Conservation (phyloP, 805 yeast species). For the Sugiyamaella qingdaonensis region DNA sequence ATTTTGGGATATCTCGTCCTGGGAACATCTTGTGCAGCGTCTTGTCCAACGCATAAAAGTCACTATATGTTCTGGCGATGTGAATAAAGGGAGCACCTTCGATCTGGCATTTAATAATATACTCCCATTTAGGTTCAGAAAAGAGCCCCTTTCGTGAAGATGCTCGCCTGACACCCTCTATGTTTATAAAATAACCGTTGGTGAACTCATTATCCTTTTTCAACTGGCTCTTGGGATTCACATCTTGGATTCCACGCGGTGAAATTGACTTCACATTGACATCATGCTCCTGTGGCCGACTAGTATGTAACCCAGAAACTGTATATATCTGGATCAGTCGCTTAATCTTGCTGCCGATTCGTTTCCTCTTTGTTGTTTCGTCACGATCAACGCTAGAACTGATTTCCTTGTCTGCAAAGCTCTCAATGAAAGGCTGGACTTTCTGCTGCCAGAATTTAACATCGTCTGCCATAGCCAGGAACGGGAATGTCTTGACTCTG, state of each 20-base stretch:
- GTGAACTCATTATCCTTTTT: conserved; percentile 30
- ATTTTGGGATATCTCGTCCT: conserved; percentile 55
- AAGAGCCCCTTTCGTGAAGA: conserved; percentile 31
- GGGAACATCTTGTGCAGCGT: conserved; percentile 55
- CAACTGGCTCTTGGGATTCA: conserved; percentile 14
- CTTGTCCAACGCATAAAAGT: conserved; percentile 57
- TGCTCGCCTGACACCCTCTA: conserved; percentile 55
- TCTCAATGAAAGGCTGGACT: conserved; percentile 77
- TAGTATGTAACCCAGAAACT: conserved; percentile 68
- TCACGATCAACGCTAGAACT: conserved; percentile 72
- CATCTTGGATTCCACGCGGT: conserved; percentile 20
- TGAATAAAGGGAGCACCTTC: conserved; percentile 37
- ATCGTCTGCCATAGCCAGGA: conserved; percentile 48
- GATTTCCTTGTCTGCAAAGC: conserved; percentile 66
- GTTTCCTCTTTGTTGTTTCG: conserved; percentile 60
- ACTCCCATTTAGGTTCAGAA: conserved; percentile 30
- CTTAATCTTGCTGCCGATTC: conserved; percentile 56
- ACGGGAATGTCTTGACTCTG: conserved; percentile 70
- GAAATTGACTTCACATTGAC: conserved; percentile 22
- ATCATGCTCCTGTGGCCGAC: conserved; percentile 29
- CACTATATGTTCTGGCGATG: conserved; percentile 60
- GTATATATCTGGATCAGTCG: conserved; percentile 62
- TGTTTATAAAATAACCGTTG: conserved; percentile 61
- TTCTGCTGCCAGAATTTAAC: conserved; percentile 74
- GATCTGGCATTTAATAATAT: conserved; percentile 27